Evolutionary conservation across 768 basidiomycete species (phyloP).

Genomic region (Boletus eberwhitei): DNA sequence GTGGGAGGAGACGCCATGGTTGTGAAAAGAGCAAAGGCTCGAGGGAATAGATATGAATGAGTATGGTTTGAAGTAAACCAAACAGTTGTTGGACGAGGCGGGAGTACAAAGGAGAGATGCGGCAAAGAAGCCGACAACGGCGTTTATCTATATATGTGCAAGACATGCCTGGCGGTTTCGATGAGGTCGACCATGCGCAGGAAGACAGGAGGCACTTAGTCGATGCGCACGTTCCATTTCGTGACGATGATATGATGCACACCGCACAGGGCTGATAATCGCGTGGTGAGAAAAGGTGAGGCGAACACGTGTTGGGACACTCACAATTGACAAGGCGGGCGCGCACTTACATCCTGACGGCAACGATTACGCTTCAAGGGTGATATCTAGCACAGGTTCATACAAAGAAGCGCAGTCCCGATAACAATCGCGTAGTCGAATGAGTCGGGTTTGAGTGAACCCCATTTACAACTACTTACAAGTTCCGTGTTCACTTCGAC

Average conservation of each 20-base stretch:
- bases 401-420: slow-evolving; percentile 1
- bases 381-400: slow-evolving; percentile 16
- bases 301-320: slow-evolving; percentile 30
- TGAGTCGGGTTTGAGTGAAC: neutral
- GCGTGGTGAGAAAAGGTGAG: slow-evolving; percentile 29
- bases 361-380: neutral
- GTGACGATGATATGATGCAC: slow-evolving; percentile 31
- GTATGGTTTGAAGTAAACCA: slow-evolving; percentile 7
- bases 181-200: slow-evolving; percentile 32
- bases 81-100: slow-evolving; percentile 10
- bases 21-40: slow-evolving; percentile 14
- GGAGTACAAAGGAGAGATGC: slow-evolving; percentile 21
- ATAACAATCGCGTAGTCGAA: slow-evolving; percentile 1
- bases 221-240: slow-evolving; percentile 18
- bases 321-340: slow-evolving; percentile 8
- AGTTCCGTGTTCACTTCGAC: neutral
- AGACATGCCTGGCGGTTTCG: slow-evolving; percentile 34
- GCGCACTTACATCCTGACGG: slow-evolving; percentile 11
- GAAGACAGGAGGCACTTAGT: slow-evolving; percentile 23
- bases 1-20: slow-evolving; percentile 28
- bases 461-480: neutral
- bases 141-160: slow-evolving; percentile 29
- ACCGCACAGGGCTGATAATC: slow-evolving; percentile 33
- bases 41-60: slow-evolving; percentile 4
- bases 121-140: slow-evolving; percentile 18